Evolutionary conservation across 2,329 filamentous ascomycete species (phyloP), one percentile per base, ranked within the genome.

Genomic region (Paraconiothyrium sp.): DNA sequence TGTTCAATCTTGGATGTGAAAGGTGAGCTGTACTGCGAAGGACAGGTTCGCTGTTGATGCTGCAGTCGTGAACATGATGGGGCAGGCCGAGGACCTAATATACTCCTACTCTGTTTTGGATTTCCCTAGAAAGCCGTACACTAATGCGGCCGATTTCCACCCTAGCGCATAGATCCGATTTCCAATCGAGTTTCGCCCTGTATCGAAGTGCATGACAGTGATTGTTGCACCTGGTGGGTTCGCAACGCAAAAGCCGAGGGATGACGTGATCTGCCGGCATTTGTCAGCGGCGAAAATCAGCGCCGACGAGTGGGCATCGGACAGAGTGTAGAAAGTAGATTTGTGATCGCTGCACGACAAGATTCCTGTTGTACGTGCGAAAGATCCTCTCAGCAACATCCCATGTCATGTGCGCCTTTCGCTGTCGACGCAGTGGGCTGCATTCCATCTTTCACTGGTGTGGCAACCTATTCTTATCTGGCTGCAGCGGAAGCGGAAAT

Each of bases 231-330:
- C 20, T 20, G 3, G 24, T 37, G 48, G 16, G 10, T 32, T 30
- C 20, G 30, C 13, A 14, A 35, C 47, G 30, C 27, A 20, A 39
- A 35, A 20, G 49, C 34, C 32, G 49, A 22, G 11, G 20, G 5
- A 20, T 39, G 34, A 39, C 34, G 49, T 39, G 49, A 34, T 52
- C 39, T 11, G n/a, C n/a, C 32, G 16, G 4, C 20, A 52, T 52
- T 52, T 52, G 49, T 52, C 34, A 52, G n/a, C 49, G n/a, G 34
- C 16, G 8, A 27, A 52, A 52, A 41, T 41, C 39, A n/a, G 39
- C 27, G 27, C 27, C 27, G 27, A 30, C 4, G 27, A 30, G 6
- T 30, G 4, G 27, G 27, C 27, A 30, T 6, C 6, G 27, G 1
- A 30, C 27, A 30, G 27, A 30, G 27, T 30, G 27, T 30, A 30